Percentiles rank a stretch among this genome's conserved stretches.
Evolutionary conservation across 2,329 filamentous ascomycete genomes (phyloP).

Genomic region (Macrophomina phaseolina): DNA sequence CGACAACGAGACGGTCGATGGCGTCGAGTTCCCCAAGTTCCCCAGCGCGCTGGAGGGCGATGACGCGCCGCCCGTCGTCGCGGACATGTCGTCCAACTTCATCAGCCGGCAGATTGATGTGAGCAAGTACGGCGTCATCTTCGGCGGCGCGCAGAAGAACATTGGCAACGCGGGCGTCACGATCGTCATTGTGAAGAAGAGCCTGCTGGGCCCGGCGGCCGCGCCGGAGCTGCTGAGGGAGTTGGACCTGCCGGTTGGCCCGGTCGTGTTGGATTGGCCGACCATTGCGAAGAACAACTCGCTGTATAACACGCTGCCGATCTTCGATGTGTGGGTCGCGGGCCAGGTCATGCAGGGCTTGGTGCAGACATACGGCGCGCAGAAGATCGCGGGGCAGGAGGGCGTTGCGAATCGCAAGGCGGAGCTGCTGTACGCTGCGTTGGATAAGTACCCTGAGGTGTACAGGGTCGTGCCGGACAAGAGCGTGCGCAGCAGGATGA

Average conservation of each 20-base stretch:
- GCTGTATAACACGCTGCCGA: slow-evolving; percentile 93
- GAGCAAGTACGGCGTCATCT: slow-evolving; percentile 80
- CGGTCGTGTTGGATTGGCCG: slow-evolving; percentile 81
- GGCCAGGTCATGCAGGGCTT: slow-evolving; percentile 86
- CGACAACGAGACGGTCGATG: slow-evolving; percentile 93
- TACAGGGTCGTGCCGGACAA: slow-evolving; percentile 82
- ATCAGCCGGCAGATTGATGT: slow-evolving; percentile 80
- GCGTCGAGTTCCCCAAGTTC: slow-evolving; percentile 82
- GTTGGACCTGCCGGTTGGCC: slow-evolving; percentile 77
- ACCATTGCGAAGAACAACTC: slow-evolving; percentile 91
- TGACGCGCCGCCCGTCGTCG: slow-evolving; percentile 75
- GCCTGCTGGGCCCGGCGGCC: slow-evolving; percentile 70
- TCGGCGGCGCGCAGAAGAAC: slow-evolving; percentile 95
- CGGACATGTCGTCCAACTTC: slow-evolving; percentile 95
- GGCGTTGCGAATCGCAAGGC: slow-evolving; percentile 77
- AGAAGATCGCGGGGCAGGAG: slow-evolving; percentile 78
- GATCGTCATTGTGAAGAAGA: slow-evolving; percentile 83
- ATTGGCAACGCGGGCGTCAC: slow-evolving; percentile 85
- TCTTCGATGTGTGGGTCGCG: slow-evolving; percentile 91
- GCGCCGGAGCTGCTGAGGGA: slow-evolving; percentile 72
- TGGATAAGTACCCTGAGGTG: slow-evolving; percentile 75
- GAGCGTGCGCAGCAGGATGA: slow-evolving; percentile 82
- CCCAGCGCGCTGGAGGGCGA: slow-evolving; percentile 70
- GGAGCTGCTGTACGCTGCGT: slow-evolving; percentile 72
- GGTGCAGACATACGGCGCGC: slow-evolving; percentile 65